Conservation (phyloP, 108 stramenopile genomes). For the Seminavis robusta region DNA sequence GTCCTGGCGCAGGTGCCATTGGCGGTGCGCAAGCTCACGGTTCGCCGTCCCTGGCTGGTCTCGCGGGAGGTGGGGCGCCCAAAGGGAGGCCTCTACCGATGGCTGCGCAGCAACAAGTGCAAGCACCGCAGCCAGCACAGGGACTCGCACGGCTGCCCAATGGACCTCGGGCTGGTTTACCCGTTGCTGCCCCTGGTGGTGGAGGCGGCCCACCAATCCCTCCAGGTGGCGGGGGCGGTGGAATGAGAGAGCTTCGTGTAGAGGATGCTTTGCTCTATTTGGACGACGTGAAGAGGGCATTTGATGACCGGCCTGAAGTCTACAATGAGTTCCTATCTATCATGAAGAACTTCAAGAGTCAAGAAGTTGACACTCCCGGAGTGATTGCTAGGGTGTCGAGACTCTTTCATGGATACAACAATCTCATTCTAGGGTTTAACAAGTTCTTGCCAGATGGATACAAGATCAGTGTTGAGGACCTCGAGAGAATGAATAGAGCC, state of each 20-base stretch:
- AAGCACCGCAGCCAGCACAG: too few species aligned
- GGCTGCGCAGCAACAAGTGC: too few species aligned
- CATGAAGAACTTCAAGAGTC: constrained; percentile 97
- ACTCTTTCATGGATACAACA: constrained; percentile 89
- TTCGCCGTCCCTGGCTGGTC: too few species aligned
- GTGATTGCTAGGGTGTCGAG: constrained; percentile 80
- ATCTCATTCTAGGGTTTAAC: constrained; percentile 93
- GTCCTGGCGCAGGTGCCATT: too few species aligned
- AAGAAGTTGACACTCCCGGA: constrained; percentile 89
- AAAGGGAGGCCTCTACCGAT: too few species aligned
- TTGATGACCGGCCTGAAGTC: constrained; percentile 93
- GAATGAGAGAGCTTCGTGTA: constrained; percentile 74
- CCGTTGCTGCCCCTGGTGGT: too few species aligned
- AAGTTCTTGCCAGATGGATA: constrained; percentile 92
- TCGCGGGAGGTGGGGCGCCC: too few species aligned
- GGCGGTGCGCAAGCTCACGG: too few species aligned
- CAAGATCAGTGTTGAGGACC: constrained; percentile 87
- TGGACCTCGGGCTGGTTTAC: too few species aligned
- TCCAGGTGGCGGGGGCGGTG: neutral
- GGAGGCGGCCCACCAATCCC: constrained; percentile 5
- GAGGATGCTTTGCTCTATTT: constrained; percentile 90
- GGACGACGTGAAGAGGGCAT: constrained; percentile 90
- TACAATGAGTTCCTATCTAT: constrained; percentile 99
- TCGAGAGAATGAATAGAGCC: constrained; percentile 38
- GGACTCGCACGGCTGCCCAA: too few species aligned